Evolutionary conservation across 2,329 filamentous ascomycete species (phyloP).

Genomic region (Aspergillus sp.): DNA sequence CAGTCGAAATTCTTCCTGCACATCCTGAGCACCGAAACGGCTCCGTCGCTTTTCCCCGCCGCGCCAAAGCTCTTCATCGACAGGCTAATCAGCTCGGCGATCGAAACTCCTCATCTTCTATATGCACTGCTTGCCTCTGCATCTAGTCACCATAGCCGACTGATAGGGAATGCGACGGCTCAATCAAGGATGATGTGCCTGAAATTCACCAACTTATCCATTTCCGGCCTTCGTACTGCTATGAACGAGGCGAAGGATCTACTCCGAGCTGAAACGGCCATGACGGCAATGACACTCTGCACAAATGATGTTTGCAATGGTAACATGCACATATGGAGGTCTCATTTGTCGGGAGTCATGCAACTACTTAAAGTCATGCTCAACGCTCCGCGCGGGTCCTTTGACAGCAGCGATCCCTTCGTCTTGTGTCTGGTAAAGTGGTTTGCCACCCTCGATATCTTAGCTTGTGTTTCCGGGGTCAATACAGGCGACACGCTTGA

Average conservation of each 20-base stretch:
- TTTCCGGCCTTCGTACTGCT: constrained; percentile 23
- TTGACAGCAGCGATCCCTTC: constrained; percentile 15
- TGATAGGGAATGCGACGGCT: constrained; percentile 17
- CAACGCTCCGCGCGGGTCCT: constrained; percentile 11
- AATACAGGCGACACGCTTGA: constrained; percentile 5
- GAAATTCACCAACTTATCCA: constrained; percentile 29
- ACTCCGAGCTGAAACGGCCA: constrained; percentile 23
- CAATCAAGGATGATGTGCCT: constrained; percentile 17
- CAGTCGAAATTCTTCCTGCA: constrained; percentile 29
- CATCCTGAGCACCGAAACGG: constrained; percentile 25
- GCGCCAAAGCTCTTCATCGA: constrained; percentile 25
- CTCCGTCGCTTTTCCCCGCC: constrained; percentile 26
- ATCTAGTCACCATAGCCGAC: constrained; percentile 29
- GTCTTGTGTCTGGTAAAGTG: constrained; percentile 28
- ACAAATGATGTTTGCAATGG: constrained; percentile 37
- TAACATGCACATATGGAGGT: constrained; percentile 26
- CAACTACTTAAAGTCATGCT: constrained; percentile 20
- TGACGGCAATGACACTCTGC: constrained; percentile 31
- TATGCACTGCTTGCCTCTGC: constrained; percentile 28
- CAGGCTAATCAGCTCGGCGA: constrained; percentile 22
- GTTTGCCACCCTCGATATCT: constrained; percentile 29
- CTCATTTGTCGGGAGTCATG: constrained; percentile 27
- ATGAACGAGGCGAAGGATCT: constrained; percentile 13
- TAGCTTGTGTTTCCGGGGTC: constrained; percentile 26
- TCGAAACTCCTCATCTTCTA: constrained; percentile 27